Conservation (phyloP, 2,329 filamentous ascomycete species). For the Nothomitra cinnamomea region DNA sequence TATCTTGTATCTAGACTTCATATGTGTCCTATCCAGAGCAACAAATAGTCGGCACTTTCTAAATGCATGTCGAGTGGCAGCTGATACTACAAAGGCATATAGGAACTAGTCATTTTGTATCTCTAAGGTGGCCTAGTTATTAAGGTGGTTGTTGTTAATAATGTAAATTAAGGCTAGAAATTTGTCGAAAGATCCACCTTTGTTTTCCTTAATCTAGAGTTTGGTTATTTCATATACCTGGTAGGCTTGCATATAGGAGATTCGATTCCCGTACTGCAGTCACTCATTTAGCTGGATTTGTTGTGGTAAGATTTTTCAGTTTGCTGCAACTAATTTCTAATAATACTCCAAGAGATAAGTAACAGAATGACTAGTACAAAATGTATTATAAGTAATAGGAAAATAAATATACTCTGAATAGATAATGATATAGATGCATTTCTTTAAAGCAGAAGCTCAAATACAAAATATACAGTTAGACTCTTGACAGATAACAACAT, state of each 20-base stretch:
- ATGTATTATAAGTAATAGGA: background rate
- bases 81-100: background rate
- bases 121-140: background rate
- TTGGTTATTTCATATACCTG: background rate
- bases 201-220: background rate
- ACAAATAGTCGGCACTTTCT: background rate
- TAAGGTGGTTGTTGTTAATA: background rate
- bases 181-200: background rate
- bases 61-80: background rate
- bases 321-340: background rate
- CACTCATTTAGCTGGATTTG: background rate
- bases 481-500: background rate
- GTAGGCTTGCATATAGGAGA: background rate
- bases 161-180: background rate
- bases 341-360: background rate
- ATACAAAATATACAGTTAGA: background rate
- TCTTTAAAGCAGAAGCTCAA: background rate
- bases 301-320: background rate
- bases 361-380: background rate
- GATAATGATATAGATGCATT: background rate
- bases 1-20: background rate
- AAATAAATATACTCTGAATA: background rate
- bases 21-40: background rate
- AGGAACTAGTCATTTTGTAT: background rate
- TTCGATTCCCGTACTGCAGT: background rate